Percentiles rank a stretch among this genome's conserved stretches.
Conservation (phyloP, 371 early-diverging fungal species). For the Actinomucor elegans region DNA sequence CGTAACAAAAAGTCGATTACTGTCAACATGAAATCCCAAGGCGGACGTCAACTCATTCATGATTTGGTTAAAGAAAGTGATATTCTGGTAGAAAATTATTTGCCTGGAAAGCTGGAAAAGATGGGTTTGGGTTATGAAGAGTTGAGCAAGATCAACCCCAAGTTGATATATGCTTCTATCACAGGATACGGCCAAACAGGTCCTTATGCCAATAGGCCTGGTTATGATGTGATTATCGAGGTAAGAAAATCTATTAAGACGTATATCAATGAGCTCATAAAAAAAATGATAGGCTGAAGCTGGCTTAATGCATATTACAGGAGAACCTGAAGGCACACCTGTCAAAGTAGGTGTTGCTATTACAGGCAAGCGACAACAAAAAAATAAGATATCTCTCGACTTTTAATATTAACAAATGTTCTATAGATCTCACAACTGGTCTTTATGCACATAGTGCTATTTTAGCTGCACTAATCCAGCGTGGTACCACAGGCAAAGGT, state of each 20-base stretch:
- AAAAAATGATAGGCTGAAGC: conserved; percentile 70
- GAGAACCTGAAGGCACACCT: conserved; percentile 77
- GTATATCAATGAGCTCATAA: too few relatives aligned
- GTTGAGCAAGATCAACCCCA: conserved; percentile 68
- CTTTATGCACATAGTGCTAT: conserved; percentile 89
- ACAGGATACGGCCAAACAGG: conserved; percentile 89
- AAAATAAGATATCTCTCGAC: too few relatives aligned
- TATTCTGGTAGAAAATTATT: conserved; percentile 88
- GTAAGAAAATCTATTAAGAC: conserved; percentile 18
- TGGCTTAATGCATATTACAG: conserved; percentile 95
- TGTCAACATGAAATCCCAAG: conserved; percentile 74
- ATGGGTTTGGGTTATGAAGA: conserved; percentile 80
- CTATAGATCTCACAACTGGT: conserved; percentile 73
- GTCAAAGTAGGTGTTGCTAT: conserved; percentile 97
- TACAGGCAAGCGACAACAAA: conserved; percentile 57
- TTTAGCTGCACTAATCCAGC: conserved; percentile 80
- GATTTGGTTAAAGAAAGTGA: conserved; percentile 73
- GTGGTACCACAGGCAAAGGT: conserved; percentile 66
- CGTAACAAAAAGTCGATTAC: conserved; percentile 90
- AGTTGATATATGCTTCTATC: conserved; percentile 87
- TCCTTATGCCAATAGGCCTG: conserved; percentile 77
- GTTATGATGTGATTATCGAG: conserved; percentile 95
- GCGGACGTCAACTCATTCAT: conserved; percentile 65
- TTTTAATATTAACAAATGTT: too few relatives aligned
- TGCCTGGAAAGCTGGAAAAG: conserved; percentile 82